These are phyloP conservation scores for Alternaria ethzedia DNA, from an alignment of 2,329 filamentous ascomycete species.

Conservation along the genomic window DNA sequence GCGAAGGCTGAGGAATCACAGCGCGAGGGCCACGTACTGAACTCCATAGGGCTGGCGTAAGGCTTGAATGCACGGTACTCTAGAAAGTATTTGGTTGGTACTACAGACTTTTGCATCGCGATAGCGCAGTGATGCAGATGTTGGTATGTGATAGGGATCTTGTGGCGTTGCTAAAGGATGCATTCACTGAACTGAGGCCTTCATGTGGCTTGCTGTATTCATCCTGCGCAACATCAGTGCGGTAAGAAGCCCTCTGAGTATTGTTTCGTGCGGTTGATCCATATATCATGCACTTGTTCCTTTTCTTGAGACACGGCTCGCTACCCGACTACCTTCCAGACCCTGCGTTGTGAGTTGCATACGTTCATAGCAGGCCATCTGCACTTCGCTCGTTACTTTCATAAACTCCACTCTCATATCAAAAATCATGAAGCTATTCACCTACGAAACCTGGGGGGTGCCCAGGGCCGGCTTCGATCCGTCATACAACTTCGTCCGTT, in stretches of 20 bases:
- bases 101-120: neutral
- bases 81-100: neutral
- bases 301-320: neutral
- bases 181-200: neutral
- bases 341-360: neutral
- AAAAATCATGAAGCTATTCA: slow-evolving; percentile 19
- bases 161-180: neutral
- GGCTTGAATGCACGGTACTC: neutral
- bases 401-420: neutral
- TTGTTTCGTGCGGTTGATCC: neutral
- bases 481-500: slow-evolving; percentile 73
- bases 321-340: neutral
- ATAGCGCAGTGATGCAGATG: neutral
- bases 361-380: neutral
- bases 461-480: slow-evolving; percentile 44
- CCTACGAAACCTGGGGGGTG: slow-evolving; percentile 28
- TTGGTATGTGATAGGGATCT: neutral
- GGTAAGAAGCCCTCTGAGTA: neutral
- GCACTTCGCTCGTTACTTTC: neutral
- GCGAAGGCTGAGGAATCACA: neutral
- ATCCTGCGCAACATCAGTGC: neutral
- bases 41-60: neutral
- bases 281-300: neutral
- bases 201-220: neutral
- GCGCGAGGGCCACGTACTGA: neutral